Evolutionary conservation across 768 basidiomycete species (phyloP), one percentile per base, ranked within the genome.

Genomic region (Mycena vulgaris): DNA sequence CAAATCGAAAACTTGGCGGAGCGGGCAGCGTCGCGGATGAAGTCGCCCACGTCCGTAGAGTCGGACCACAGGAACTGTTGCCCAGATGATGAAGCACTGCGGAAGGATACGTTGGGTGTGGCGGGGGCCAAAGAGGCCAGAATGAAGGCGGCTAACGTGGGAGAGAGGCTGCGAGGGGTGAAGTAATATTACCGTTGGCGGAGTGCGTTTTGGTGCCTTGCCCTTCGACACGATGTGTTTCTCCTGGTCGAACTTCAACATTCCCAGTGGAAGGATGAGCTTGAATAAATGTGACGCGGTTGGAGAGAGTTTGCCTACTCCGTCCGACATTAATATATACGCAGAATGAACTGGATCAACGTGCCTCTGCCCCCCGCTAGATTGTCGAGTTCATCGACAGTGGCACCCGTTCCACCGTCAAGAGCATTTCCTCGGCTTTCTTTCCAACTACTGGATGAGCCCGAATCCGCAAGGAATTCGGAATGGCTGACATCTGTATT

Each of bases 111-210:
- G 1, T 78, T 76, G 0, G 81, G 80, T 0, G 79, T 77, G 8
- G 77, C 74, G 13, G 82, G 81, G 8, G 80, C 69, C 45, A 88
- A 74, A 17, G 83, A 83, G 9, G 86, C 83, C 5, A 83, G 78
- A 28, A 93, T 90, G 45, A 92, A n/a, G 86, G 16, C 87, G 81
- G 56, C 86, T 83, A 53, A 90, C 83, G 75, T 93, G 91, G 1
- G 89, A 90, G 8, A 93, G 85, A 0, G 91, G 92, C 72, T 93
- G 92, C 0, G 89, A 87, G 6, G 91, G 91, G 68, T 92, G 92
- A 0, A 93, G 83, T 8, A 93, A 86, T 68, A 92, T 87, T 6
- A 92, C 89, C 72, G 87, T 74, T 76, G 90, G 83, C 51, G 80
- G 78, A 66, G 67, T 62, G 55, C 39, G 31, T 65, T 51, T 55